A percentile compares a stretch with the other conserved stretches of the same genome.
These are phyloP conservation scores for Mycothermus thermophilus DNA, from an alignment of 495 filamentous ascomycete species.

Conservation along the genomic window DNA sequence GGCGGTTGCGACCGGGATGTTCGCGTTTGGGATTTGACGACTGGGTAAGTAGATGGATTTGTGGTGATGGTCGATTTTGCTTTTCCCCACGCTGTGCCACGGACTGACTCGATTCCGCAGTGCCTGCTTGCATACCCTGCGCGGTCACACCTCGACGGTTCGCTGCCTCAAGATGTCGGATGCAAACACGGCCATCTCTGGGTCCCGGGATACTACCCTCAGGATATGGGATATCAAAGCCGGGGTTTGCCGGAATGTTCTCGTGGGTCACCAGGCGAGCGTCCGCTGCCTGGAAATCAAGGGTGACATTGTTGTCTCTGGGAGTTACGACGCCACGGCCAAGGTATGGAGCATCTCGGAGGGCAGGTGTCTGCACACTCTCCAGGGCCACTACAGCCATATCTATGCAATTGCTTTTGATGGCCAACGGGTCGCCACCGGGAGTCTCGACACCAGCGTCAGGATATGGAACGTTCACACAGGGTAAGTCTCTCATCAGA, in stretches of 20 bases:
- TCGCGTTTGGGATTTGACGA: conserved; percentile 91
- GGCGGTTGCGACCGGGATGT: conserved; percentile 96
- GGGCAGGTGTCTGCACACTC: conserved; percentile 74
- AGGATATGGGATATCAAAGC: conserved; percentile 87
- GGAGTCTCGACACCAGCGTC: conserved; percentile 92
- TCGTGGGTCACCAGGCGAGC: conserved; percentile 92
- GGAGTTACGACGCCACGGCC: conserved; percentile 93
- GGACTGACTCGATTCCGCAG: conserved; percentile 24
- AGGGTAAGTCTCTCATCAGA: conserved; percentile 56
- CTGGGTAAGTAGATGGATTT: no score
- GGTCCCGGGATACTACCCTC: conserved; percentile 86
- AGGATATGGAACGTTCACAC: conserved; percentile 90
- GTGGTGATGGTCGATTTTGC: conserved; percentile 10
- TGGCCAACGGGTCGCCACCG: conserved; percentile 83
- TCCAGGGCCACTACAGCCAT: conserved; percentile 95
- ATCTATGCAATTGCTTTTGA: conserved; percentile 99
- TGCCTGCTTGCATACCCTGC: conserved; percentile 63
- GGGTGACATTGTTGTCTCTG: conserved; percentile 87
- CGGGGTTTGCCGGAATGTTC: conserved; percentile 76
- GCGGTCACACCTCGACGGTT: conserved; percentile 92
- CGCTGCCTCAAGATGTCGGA: conserved; percentile 97
- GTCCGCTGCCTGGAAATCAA: conserved; percentile 92
- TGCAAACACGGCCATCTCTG: conserved; percentile 82
- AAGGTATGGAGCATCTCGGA: conserved; percentile 95
- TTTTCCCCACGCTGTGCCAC: no score